These are phyloP conservation scores for Adansonia gregorii DNA, from an alignment of 441 rosid species.

Conservation along the genomic window DNA sequence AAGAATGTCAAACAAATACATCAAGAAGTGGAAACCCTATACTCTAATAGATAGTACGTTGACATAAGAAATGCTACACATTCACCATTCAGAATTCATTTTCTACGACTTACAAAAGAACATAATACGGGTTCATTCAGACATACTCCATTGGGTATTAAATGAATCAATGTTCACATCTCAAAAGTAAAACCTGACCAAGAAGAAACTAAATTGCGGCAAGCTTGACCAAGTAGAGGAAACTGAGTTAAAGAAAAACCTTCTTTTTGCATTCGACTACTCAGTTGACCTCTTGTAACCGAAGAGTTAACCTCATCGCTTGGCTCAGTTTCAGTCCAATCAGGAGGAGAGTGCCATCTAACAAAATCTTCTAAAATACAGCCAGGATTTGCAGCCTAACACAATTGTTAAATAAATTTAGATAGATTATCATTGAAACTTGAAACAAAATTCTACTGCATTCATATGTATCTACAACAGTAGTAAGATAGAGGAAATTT, in stretches of 20 bases:
- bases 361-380: conserved; percentile 98
- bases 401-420: conserved; percentile 3
- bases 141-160: background rate
- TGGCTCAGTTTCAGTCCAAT: conserved; percentile 78
- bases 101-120: background rate
- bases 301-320: conserved; percentile 50
- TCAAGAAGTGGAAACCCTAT: background rate
- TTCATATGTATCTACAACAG: conserved; percentile 16
- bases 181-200: conserved; percentile 1
- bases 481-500: background rate
- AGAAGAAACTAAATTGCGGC: conserved; percentile 18
- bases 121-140: conserved; percentile 2
- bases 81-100: background rate
- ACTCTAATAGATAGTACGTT: background rate
- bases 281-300: conserved; percentile 74
- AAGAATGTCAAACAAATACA: background rate
- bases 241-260: conserved; percentile 48
- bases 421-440: background rate
- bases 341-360: conserved; percentile 99
- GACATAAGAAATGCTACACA: background rate
- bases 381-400: conserved; percentile 97
- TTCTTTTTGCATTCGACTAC: conserved; percentile 95
- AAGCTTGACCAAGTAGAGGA: conserved; percentile 22
- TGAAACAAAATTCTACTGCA: conserved; percentile 10
- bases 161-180: conserved; percentile 3